These are phyloP conservation scores for Chlorophyllum brunneum DNA, from an alignment of 768 basidiomycete genomes.

Conservation along the genomic window DNA sequence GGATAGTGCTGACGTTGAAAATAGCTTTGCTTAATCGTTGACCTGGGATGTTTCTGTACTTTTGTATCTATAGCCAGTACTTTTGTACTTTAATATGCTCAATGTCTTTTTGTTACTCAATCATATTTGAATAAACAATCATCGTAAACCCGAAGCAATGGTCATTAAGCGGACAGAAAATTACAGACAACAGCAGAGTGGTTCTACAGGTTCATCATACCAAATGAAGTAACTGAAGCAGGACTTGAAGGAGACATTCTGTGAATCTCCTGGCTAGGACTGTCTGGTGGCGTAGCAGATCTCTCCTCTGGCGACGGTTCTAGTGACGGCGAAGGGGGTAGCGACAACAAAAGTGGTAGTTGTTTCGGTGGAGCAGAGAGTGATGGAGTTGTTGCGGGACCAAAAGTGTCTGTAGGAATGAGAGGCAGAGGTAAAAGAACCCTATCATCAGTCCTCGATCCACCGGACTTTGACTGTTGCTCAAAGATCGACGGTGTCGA, in stretches of 20 bases:
- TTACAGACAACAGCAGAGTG: background rate
- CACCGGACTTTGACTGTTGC: constrained; percentile 8
- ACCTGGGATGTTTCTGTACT: background rate
- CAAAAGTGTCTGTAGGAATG: constrained; percentile 2
- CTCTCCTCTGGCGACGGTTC: constrained; percentile 20
- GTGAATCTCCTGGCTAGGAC: constrained; percentile 21
- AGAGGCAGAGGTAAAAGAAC: background rate
- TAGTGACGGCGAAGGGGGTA: constrained; percentile 35
- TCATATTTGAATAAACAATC: background rate
- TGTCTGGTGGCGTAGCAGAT: constrained; percentile 22
- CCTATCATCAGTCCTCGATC: no score
- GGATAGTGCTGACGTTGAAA: constrained; percentile 94
- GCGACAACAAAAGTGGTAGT: constrained; percentile 36
- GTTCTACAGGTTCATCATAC: constrained; percentile 38
- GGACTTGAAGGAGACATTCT: constrained; percentile 41
- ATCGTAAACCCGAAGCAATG: background rate
- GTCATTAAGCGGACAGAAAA: background rate
- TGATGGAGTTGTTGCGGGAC: background rate
- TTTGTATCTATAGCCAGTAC: constrained; percentile 1
- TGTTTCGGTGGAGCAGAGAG: constrained; percentile 12
- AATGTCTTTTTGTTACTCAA: background rate
- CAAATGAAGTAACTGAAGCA: constrained; percentile 52
- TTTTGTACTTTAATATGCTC: background rate
- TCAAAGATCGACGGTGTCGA: constrained; percentile 5
- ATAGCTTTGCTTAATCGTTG: constrained; percentile 73